Evolutionary conservation across 805 yeast genomes (phyloP), one percentile per base, ranked within the genome.

Genomic region (Yamadazyma paraphyllophila): DNA sequence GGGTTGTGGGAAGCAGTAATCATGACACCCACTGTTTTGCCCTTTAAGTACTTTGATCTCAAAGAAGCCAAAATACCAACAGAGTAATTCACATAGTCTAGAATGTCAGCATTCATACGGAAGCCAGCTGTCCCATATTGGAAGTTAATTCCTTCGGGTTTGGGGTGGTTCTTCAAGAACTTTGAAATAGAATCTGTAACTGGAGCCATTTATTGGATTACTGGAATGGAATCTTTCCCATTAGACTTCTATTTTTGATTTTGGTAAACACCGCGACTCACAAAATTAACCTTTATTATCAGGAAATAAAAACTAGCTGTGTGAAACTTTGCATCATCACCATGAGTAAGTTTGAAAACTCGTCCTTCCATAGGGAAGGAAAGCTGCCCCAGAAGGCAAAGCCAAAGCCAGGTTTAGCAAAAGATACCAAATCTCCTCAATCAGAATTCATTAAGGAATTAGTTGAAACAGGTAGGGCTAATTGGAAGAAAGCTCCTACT

Each of bases 51-150:
- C 47, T 83, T 77, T n/a, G 97, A 90, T 58, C 99, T 76, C 51
- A 94, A 69, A 1, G 83, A 71, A 0, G 99, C 97, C 24, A 91
- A 62, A 14, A 90, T 71, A 2, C 97, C 96, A 13, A 86, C 89
- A 6, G 92, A 76, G 63, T 81, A 88, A 64, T 88, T 85, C 27
- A 91, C 92, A 13, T 89, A 83, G 60, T 88, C 96, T 52, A 92
- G 69, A 13, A 74, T 65, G 15, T 66, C 60, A 1, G 96, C 91
- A 39, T 79, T 70, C 69, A 83, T 83, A 48, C 99, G 79, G 69
- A 94, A 94, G 7, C 99, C 99, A 1, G 99, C 99, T 1, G 99
- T 94, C n/a, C 99, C 99, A 58, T 94, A 94, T 13, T 79, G 36
- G 31, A 47, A 46, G 4, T 35, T 16, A 2, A 41, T 16, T 9